Evolutionary conservation across 257 asterid species (phyloP), one percentile per base, ranked within the genome.

Genomic region (Nicotiana otophora): DNA sequence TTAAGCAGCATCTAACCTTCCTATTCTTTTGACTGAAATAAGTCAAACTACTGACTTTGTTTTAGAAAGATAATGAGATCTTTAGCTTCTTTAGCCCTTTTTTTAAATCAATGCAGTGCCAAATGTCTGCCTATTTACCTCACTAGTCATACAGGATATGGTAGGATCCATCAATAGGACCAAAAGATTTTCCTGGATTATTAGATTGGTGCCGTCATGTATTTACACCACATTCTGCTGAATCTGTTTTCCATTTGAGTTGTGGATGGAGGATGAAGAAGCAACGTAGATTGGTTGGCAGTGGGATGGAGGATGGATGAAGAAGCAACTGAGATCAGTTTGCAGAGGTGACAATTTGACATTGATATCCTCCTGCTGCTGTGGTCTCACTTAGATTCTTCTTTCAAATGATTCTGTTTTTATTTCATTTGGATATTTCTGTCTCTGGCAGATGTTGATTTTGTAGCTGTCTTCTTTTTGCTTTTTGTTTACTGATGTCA

Each of bases 291-390:
- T 70, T 10, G 23, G 79, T 48, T 51, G 5, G 26, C 63, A 74
- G 80, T 46, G 60, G 51, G 19, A 74, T 74, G 61, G 63, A 74
- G 80, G 80, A 74, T 74, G 80, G 63, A 74, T 15, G 80, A 51
- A 51, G 80, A 74, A 74, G 80, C 62, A 26, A 28, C 34, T 20
- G 61, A 48, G 26, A 26, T 74, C 80, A 74, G 23, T 74, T 23
- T 23, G 39, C 23, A 72, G 79, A 46, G 79, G 23, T 69, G 78
- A 39, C 11, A 39, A 39, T 69, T 23, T 70, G 78, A 70, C 12
- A 39, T n/a, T 70, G n/a, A 70, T 70, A 70, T 69, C 55, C 33
- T 70, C 78, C 60, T 64, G 5, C n/a, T 11, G 26, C 36, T 3
- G 11, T 2, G 48, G 26, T 72, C 61, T 72, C 23, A 48, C 53